Base-by-base conservation (phyloP, 805 yeast genomes). In the Kodamaea neixiangensis region DNA sequence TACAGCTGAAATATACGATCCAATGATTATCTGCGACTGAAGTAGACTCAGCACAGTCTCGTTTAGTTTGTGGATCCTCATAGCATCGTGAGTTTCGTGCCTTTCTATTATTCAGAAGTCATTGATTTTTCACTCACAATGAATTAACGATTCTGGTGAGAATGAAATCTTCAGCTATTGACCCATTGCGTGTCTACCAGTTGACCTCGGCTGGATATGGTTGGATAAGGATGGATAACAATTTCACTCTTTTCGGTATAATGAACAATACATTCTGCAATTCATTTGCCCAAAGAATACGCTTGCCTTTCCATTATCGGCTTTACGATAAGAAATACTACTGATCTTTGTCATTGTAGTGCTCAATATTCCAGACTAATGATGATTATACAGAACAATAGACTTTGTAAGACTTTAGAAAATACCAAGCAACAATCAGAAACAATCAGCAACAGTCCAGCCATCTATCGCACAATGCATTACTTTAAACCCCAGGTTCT, bases 1-100 rank as follows among this genome's bases (percentile, higher is more conserved):
- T 1, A 81, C 58, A 4, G 79, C 82, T 29, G 74, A 74, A 1
- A 64, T 57, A 2, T 78, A 50, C 0, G 77, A 64, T 2, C 60
- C 55, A 0, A 81, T 59, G 2, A 61, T 57, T 0, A 66, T 55
- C 35, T 75, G 79, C 1, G 82, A 66, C 7, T 49, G 58, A 9
- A 69, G 49, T 25, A 47, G 50, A 15, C 31, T 19, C 10, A 52
- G 35, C 2, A 54, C 52, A 5, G 52, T 7, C 15, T 47, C 53
- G 31, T 56, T 50, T 19, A 65, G 60, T 46, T 56, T 54, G 5
- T 41, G 21, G 11, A 53, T 49, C 25, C 40, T 15, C 44, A 22
- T 25, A 25, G 3, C 31, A 25, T 25, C 11, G 31, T 25, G 10
- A 5, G 31, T 25, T 25, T 25, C 31, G 31, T 25, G 11, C 31